These are phyloP conservation scores for Digitaria exilis DNA, from an alignment of 202 grass and related monocot species.

Conservation along the genomic window DNA sequence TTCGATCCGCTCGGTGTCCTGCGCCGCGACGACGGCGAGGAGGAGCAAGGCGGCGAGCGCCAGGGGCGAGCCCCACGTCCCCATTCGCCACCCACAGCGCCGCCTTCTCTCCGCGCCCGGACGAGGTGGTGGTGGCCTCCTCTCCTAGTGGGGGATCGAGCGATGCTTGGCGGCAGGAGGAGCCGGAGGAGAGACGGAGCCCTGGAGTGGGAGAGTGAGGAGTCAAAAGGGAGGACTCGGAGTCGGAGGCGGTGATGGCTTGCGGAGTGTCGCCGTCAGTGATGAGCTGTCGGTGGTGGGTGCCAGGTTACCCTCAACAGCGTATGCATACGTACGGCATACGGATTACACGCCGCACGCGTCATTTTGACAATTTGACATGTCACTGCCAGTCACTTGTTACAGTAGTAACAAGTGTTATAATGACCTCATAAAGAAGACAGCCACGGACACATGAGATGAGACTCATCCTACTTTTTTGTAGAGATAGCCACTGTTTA, in stretches of 20 bases:
- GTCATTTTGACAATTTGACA: neutral
- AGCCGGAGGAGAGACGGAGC: too few species aligned
- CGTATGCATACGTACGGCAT: neutral
- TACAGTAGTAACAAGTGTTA: too few species aligned
- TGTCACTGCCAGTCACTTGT: neutral
- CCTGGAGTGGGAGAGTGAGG: neutral
- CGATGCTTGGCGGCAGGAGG: too few species aligned
- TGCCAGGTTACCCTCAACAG: neutral
- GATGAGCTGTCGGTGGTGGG: conserved; percentile 52
- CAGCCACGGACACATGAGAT: too few species aligned
- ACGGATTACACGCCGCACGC: too few species aligned
- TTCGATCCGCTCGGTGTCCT: conserved; percentile 71
- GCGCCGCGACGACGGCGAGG: conserved; percentile 29
- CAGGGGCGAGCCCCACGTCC: conserved; percentile 18
- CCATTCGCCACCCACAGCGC: neutral
- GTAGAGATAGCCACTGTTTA: neutral
- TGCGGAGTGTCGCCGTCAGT: conserved; percentile 39
- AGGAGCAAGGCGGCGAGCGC: conserved; percentile 40
- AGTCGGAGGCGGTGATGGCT: neutral
- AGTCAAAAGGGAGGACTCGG: neutral
- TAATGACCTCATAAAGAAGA: too few species aligned
- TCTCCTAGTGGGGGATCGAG: too few species aligned
- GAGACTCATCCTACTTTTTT: too few species aligned
- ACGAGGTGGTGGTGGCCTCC: too few species aligned
- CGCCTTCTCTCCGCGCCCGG: neutral